A percentile compares a stretch with the other conserved stretches of the same genome.
These are phyloP conservation scores for Leptographium procerum DNA, from an alignment of 2,329 filamentous ascomycete species.

Conservation along the genomic window DNA sequence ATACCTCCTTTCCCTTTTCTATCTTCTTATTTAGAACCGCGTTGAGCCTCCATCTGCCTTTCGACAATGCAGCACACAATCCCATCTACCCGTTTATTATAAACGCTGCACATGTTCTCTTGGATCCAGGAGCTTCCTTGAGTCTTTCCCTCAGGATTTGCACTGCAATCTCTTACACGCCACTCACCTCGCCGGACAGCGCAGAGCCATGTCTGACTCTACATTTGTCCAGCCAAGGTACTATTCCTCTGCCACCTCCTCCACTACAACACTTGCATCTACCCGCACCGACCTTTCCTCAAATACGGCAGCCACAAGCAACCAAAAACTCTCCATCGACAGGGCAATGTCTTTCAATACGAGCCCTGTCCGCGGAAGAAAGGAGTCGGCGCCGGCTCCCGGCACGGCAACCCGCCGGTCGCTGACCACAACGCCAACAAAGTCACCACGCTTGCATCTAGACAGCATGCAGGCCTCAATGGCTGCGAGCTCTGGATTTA, in stretches of 20 bases:
- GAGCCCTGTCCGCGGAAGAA: neutral
- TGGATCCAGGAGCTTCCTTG: neutral
- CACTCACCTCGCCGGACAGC: neutral
- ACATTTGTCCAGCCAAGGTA: neutral
- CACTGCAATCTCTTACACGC: neutral
- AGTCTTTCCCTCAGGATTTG: neutral
- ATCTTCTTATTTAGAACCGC: neutral
- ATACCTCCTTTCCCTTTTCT: neutral
- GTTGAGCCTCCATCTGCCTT: neutral
- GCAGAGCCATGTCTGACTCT: neutral
- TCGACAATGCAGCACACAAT: conserved; percentile 9
- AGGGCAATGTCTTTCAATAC: conserved; percentile 1
- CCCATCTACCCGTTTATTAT: conserved; percentile 3
- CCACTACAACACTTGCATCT: conserved; percentile 1
- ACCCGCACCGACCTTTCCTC: neutral
- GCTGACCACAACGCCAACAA: neutral
- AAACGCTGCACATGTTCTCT: neutral
- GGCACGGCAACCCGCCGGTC: neutral
- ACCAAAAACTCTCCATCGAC: neutral
- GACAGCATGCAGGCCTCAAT: conserved; percentile 32
- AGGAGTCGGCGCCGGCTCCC: neutral
- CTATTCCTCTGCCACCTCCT: conserved; percentile 1
- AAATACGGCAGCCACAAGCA: neutral
- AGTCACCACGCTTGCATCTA: neutral
- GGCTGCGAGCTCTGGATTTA: conserved; percentile 24